A percentile compares a stretch with the other conserved stretches of the same genome.
Evolutionary conservation across 306 rosid genomes (phyloP).

Genomic region (Vigna unguiculata): DNA sequence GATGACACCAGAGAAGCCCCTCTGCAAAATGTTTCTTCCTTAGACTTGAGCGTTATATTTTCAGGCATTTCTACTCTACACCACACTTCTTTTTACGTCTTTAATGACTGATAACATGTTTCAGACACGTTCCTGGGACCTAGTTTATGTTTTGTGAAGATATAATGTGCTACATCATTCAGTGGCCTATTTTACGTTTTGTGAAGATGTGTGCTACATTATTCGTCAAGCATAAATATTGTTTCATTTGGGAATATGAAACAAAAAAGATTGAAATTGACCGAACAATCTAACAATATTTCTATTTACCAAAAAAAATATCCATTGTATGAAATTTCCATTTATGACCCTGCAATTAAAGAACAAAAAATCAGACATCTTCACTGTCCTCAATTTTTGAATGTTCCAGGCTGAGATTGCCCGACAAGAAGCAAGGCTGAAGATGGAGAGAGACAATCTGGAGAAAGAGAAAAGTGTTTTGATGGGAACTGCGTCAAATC

Average conservation of each 20-base stretch:
- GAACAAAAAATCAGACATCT: background rate
- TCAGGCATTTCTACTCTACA: background rate
- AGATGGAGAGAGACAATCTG: conserved; percentile 96
- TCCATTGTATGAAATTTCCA: background rate
- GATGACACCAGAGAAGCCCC: background rate
- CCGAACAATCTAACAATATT: background rate
- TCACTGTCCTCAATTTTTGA: conserved; percentile 11
- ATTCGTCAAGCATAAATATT: background rate
- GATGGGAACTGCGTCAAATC: conserved; percentile 98
- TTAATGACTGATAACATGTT: background rate
- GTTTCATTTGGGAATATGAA: background rate
- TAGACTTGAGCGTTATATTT: background rate
- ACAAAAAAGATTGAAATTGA: background rate
- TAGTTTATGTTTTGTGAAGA: background rate
- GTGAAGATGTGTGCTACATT: background rate
- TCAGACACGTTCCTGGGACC: background rate
- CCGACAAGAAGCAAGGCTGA: conserved; percentile 90
- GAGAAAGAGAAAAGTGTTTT: conserved; percentile 96
- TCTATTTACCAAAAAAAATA: background rate
- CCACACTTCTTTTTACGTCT: background rate
- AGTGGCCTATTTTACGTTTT: background rate
- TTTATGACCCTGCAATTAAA: background rate
- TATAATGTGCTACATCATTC: background rate
- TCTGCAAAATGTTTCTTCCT: background rate
- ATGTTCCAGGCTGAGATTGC: conserved; percentile 82